These are phyloP conservation scores for Citrus maxima DNA, from an alignment of 345 rosid species.

Conservation along the genomic window DNA sequence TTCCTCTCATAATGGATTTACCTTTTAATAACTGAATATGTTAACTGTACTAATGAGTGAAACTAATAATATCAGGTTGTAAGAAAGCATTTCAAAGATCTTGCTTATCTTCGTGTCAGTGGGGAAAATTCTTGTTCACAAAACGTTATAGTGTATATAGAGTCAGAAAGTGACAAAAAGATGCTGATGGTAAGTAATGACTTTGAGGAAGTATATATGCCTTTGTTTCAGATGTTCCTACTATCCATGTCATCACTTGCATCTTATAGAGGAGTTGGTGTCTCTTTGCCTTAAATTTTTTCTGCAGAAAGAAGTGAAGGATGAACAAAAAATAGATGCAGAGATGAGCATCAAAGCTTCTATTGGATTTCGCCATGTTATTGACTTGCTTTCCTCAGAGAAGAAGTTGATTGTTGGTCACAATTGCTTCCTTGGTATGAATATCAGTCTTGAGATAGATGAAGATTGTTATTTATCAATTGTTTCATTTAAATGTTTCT, in stretches of 20 bases:
- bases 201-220: background rate
- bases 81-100: slow-evolving; percentile 74
- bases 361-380: slow-evolving; percentile 83
- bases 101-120: slow-evolving; percentile 39
- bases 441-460: slow-evolving; percentile 15
- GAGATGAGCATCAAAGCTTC: slow-evolving; percentile 63
- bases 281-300: background rate
- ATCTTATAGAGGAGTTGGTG: background rate
- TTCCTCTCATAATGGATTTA: background rate
- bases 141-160: slow-evolving; percentile 58
- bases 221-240: background rate
- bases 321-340: slow-evolving; percentile 44
- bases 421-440: slow-evolving; percentile 85
- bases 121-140: slow-evolving; percentile 40
- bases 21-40: background rate
- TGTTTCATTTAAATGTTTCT: slow-evolving; percentile 15
- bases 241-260: background rate
- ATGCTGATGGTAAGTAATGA: slow-evolving; percentile 60
- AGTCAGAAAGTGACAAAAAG: slow-evolving; percentile 56
- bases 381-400: slow-evolving; percentile 82
- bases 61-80: slow-evolving; percentile 39
- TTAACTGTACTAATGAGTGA: background rate
- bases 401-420: slow-evolving; percentile 89
- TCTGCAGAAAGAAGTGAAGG: slow-evolving; percentile 68
- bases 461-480: background rate